Base-by-base conservation (phyloP, 1,139 yeast genomes). In the Yamadazyma atlantica region DNA sequence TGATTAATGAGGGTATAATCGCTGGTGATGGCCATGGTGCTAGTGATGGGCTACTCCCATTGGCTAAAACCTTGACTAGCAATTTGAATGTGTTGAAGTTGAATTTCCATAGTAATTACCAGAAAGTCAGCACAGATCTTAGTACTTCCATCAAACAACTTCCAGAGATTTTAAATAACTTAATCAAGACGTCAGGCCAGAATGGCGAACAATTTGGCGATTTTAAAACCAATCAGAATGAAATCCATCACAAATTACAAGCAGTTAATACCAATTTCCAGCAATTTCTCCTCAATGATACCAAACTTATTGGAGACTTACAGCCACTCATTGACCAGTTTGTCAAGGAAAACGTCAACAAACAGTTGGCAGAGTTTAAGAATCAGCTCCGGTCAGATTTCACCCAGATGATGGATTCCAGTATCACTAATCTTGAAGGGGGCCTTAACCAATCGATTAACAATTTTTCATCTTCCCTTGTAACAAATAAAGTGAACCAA, bases 211-310 rank as follows among this genome's bases (percentile, higher is more conserved):
- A 21, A 23, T 43, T 49, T 26, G 32, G 32, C n/a, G 37, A 35
- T 18, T 49, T 46, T 34, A 41, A 45, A 15, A 22, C 29, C 13
- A 34, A 34, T 11, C 52, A 49, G 21, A 39, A 42, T 22, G 45
- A 44, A 9, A 34, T 41, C 13, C 35, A 47, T n/a, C 35, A 35
- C 15, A 41, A 41, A 18, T 41, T 53, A 29, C 45, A 40, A 26
- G 37, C 35, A 4, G 37, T 53, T 5, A 50, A 53, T 31, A 39
- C 42, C 21, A 48, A 46, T 25, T 46, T 53, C 21, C 43, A 52
- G 30, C 47, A 46, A 4, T 51, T 43, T 31, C 36, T 53, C 14
- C 43, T 38, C 10, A 47, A 45, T 18, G 50, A 50, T 34, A 45
- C 50, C 23, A 42, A 37, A 17, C 21, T 37, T n/a, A 7, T 38